These are phyloP conservation scores for Wickerhamomyces sp. DNA, from an alignment of 1,139 yeast species.

Conservation along the genomic window DNA sequence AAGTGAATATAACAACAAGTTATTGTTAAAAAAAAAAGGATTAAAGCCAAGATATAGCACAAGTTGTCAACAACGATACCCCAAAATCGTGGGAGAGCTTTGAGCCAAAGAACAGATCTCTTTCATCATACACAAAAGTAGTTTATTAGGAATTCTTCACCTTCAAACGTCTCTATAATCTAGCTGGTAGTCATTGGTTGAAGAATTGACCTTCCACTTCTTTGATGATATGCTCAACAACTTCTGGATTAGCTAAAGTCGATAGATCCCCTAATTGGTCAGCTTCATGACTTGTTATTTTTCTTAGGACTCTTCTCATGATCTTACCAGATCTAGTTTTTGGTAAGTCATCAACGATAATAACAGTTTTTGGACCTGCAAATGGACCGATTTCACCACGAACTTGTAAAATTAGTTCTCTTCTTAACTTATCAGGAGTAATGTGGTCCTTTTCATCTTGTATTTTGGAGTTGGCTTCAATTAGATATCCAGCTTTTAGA, in stretches of 20 bases:
- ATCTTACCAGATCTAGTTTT: constrained; percentile 98
- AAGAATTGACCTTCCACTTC: constrained; percentile 34
- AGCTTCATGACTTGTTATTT: constrained; percentile 83
- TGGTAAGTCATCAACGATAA: constrained; percentile 87
- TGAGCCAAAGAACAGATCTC: too few species aligned
- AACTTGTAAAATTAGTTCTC: constrained; percentile 79
- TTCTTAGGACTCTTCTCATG: constrained; percentile 96
- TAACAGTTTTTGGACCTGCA: constrained; percentile 93
- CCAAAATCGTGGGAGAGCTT: too few species aligned
- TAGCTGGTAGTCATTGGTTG: constrained; percentile 4
- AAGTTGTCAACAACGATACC: too few species aligned
- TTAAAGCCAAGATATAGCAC: too few species aligned
- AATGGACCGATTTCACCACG: constrained; percentile 96
- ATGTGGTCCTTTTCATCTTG: constrained; percentile 36
- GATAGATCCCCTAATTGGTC: constrained; percentile 92
- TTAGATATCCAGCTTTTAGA: constrained; percentile 55
- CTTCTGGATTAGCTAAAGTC: constrained; percentile 83
- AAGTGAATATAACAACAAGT: too few species aligned
- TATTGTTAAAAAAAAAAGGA: background rate
- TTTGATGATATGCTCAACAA: constrained; percentile 70
- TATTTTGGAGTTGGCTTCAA: constrained; percentile 34
- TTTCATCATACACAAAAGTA: too few species aligned
- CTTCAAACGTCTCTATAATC: background rate
- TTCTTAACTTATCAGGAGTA: constrained; percentile 60
- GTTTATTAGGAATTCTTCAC: too few species aligned